A percentile compares a stretch with the other conserved stretches of the same genome.
These are phyloP conservation scores for Imleria badia DNA, from an alignment of 768 basidiomycete genomes.

Conservation along the genomic window DNA sequence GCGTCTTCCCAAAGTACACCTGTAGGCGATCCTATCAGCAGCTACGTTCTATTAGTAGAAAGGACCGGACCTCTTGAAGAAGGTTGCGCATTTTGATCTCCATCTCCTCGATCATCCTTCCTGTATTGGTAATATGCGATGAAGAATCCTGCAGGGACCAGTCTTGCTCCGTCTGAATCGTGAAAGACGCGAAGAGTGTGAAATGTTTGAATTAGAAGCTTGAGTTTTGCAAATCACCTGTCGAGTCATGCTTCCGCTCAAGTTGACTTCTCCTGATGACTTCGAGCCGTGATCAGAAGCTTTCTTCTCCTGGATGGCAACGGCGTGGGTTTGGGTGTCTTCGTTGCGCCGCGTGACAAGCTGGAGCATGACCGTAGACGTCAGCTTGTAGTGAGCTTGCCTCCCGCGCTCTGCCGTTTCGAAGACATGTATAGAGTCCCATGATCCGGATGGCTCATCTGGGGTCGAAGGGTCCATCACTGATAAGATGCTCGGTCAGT, in stretches of 20 bases:
- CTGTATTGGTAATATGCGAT: slow-evolving; percentile 92
- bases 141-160: slow-evolving; percentile 74
- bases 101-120: slow-evolving; percentile 97
- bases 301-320: slow-evolving; percentile 35
- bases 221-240: slow-evolving; percentile 59
- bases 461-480: slow-evolving; percentile 57
- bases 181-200: slow-evolving; percentile 10
- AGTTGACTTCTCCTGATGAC: slow-evolving; percentile 70
- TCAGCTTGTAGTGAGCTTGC: slow-evolving; percentile 94
- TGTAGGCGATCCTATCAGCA: slow-evolving; percentile 31
- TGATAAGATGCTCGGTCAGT: slow-evolving; percentile 28
- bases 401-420: slow-evolving; percentile 91
- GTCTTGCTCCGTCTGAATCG: slow-evolving; percentile 78
- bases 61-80: slow-evolving; percentile 68
- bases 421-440: slow-evolving; percentile 99
- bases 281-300: slow-evolving; percentile 48
- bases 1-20: slow-evolving; percentile 97
- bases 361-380: slow-evolving; percentile 95
- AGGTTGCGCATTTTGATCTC: slow-evolving; percentile 99
- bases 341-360: slow-evolving; percentile 57
- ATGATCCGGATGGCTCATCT: slow-evolving; percentile 77
- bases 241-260: slow-evolving; percentile 97
- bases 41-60: background rate
- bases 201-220: slow-evolving; percentile 8
- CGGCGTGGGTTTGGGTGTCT: slow-evolving; percentile 16